phyloP scores from a whole-genome alignment of 441 rosid genomes.

The Pelargonium cotyledonis region DNA sequence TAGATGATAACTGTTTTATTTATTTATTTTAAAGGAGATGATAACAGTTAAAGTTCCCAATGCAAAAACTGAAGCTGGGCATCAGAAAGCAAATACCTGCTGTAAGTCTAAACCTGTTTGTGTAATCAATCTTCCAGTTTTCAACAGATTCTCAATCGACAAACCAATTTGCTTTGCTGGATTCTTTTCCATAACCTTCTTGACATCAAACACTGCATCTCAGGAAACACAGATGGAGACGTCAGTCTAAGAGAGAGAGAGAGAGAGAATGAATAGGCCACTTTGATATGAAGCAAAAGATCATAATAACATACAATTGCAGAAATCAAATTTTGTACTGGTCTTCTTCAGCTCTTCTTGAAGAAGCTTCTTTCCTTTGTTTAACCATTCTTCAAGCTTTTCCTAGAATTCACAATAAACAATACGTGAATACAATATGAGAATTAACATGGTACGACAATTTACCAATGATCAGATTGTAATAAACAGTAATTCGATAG shows the following conservation, averaged over 20 bases:
- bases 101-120: constrained; percentile 87
- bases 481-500: not conserved
- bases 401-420: constrained; percentile 47
- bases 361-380: constrained; percentile 51
- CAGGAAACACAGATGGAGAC: constrained; percentile 19
- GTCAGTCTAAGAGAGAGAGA: constrained; percentile 6
- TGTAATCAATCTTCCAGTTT: constrained; percentile 62
- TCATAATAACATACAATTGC: constrained; percentile 40
- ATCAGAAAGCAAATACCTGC: constrained; percentile 44
- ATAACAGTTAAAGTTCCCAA: constrained; percentile 6
- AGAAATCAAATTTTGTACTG: constrained; percentile 47
- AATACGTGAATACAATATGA: not conserved
- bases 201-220: constrained; percentile 55
- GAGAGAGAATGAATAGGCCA: not conserved
- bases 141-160: constrained; percentile 67
- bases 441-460: not conserved
- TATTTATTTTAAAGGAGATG: no score
- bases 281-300: no score
- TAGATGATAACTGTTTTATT: no score
- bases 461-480: not conserved
- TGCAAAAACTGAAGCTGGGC: constrained; percentile 8
- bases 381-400: constrained; percentile 88
- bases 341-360: constrained; percentile 48
- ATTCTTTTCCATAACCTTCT: constrained; percentile 60
- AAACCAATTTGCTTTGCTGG: constrained; percentile 46